These are phyloP conservation scores for Starmera stellimalicola DNA, from an alignment of 1,139 yeast species.

Conservation along the genomic window DNA sequence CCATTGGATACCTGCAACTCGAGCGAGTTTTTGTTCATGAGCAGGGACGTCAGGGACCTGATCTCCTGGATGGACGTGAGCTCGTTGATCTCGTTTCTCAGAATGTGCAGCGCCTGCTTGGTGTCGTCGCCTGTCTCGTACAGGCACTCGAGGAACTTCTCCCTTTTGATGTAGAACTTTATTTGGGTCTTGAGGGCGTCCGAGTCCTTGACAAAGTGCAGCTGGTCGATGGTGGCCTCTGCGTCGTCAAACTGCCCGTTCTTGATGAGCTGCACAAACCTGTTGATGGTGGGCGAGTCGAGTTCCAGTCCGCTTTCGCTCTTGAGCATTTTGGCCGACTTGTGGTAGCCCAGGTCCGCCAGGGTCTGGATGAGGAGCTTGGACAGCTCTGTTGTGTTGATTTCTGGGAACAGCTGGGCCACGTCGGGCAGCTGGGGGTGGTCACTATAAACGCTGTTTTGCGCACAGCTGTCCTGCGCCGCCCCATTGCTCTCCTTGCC, in stretches of 20 bases:
- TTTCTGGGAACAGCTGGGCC: constrained; percentile 11
- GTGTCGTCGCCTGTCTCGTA: constrained; percentile 23
- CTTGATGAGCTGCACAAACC: constrained; percentile 30
- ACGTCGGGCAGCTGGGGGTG: not conserved
- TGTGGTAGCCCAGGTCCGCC: constrained; percentile 36
- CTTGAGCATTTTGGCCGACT: constrained; percentile 30
- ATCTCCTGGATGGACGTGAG: constrained; percentile 21
- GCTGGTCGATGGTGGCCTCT: constrained; percentile 22
- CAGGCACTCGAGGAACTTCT: constrained; percentile 31
- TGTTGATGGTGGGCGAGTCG: constrained; percentile 32
- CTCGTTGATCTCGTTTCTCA: constrained; percentile 30
- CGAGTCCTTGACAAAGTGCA: constrained; percentile 19
- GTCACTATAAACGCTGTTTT: no score
- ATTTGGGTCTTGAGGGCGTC: constrained; percentile 15
- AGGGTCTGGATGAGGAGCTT: constrained; percentile 40
- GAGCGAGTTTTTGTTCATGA: constrained; percentile 25
- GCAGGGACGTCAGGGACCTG: constrained; percentile 25
- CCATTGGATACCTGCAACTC: constrained; percentile 15
- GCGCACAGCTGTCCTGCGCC: constrained; percentile 11
- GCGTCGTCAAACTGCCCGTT: constrained; percentile 35
- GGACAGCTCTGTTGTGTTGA: constrained; percentile 33
- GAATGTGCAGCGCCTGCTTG: constrained; percentile 30
- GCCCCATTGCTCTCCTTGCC: not conserved
- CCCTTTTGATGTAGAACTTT: constrained; percentile 26
- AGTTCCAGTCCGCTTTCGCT: constrained; percentile 29